phyloP scores from a whole-genome alignment of 2,329 filamentous ascomycete genomes.

The Xylariaceae sp. region DNA sequence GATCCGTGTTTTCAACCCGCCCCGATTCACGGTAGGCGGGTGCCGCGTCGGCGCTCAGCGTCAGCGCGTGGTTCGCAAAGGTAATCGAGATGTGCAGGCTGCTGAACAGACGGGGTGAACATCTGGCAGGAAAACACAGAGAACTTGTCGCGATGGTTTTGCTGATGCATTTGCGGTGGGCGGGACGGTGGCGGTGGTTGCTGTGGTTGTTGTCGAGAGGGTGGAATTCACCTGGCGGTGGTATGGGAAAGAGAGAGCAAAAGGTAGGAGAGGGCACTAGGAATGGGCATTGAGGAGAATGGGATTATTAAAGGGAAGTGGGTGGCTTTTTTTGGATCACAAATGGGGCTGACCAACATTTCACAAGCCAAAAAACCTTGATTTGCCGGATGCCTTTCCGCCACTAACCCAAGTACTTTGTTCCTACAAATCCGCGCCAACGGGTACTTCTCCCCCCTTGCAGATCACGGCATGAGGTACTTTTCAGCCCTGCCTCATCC shows the following conservation, averaged over 20 bases:
- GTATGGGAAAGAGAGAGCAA: constrained; percentile 8
- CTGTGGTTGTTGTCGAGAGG: constrained; percentile 11
- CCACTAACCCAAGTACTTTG: too few species aligned
- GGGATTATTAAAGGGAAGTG: too few species aligned
- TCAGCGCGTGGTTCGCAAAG: constrained; percentile 52
- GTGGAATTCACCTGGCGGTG: constrained; percentile 21
- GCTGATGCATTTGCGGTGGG: constrained; percentile 53
- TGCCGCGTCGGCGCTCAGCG: constrained; percentile 56
- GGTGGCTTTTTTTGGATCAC: too few species aligned
- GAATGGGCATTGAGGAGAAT: too few species aligned
- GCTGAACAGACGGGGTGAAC: constrained; percentile 49
- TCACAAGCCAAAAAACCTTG: too few species aligned
- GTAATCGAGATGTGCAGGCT: constrained; percentile 45
- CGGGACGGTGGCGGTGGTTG: constrained; percentile 5
- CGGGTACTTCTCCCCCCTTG: too few species aligned
- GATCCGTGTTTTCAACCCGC: constrained; percentile 23
- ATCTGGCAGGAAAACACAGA: constrained; percentile 55
- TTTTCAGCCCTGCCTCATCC: too few species aligned
- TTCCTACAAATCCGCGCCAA: too few species aligned
- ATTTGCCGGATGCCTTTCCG: too few species aligned
- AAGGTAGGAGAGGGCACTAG: constrained; percentile 8
- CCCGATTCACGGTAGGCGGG: constrained; percentile 40
- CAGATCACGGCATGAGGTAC: too few species aligned
- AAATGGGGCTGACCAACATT: too few species aligned
- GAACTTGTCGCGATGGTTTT: constrained; percentile 39